Percentiles rank a stretch among this genome's conserved stretches.
These are phyloP conservation scores for Zizania palustris DNA, from an alignment of 202 grass and related monocot genomes.

Conservation along the genomic window DNA sequence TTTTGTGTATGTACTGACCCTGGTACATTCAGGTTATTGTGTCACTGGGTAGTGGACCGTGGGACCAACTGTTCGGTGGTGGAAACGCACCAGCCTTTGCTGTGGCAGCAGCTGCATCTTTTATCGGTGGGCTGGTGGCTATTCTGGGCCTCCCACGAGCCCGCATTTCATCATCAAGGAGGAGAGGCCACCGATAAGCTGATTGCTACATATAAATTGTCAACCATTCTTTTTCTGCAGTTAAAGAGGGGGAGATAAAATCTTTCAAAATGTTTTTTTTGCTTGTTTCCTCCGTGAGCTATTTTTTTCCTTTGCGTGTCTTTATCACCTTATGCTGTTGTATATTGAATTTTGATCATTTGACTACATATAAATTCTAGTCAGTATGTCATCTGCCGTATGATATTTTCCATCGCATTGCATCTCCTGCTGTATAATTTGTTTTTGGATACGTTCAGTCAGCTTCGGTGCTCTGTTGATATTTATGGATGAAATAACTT, in stretches of 20 bases:
- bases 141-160: conserved; percentile 80
- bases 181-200: conserved; percentile 46
- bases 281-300: background rate
- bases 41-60: conserved; percentile 81
- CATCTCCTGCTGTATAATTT: background rate
- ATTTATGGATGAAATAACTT: too few relatives aligned
- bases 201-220: conserved; percentile 3
- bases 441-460: background rate
- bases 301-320: conserved; percentile 3
- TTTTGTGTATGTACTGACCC: conserved; percentile 23
- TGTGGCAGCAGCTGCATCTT: conserved; percentile 70
- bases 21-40: conserved; percentile 66
- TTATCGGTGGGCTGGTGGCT: conserved; percentile 76
- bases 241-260: too few relatives aligned
- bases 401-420: background rate
- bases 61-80: conserved; percentile 88
- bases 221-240: conserved; percentile 38
- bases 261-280: too few relatives aligned
- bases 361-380: background rate
- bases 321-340: background rate
- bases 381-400: background rate
- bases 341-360: conserved; percentile 17
- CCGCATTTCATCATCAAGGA: conserved; percentile 48
- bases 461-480: background rate
- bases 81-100: conserved; percentile 80